Evolutionary conservation across 352 stramenopile genomes (phyloP).

Genomic region (Phytophthora niederhauseri): DNA sequence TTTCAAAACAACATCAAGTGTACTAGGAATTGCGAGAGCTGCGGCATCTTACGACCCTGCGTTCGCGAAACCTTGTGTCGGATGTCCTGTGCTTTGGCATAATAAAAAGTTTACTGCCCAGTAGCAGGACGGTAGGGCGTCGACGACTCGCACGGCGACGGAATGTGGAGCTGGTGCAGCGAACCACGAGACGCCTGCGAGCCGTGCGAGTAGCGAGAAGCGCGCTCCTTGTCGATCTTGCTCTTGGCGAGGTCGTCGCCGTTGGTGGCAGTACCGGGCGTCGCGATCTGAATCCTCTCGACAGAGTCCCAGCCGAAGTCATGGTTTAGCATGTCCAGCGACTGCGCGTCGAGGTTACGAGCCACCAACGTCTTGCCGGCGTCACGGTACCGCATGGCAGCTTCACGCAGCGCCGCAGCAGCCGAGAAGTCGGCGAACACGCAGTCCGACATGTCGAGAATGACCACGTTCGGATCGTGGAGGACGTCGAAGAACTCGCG

Average conservation of each 20-base stretch:
- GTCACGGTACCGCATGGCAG: slow-evolving; percentile 70
- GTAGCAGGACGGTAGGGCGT: slow-evolving; percentile 26
- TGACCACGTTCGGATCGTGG: slow-evolving; percentile 64
- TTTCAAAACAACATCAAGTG: no score
- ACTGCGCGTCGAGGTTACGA: slow-evolving; percentile 63
- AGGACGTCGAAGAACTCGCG: slow-evolving; percentile 77
- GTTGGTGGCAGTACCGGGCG: slow-evolving; percentile 15
- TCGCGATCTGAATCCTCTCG: slow-evolving; percentile 42
- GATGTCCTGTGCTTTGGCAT: not conserved
- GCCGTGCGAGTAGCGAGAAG: slow-evolving; percentile 24
- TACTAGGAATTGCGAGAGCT: no score
- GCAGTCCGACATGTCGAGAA: slow-evolving; percentile 80
- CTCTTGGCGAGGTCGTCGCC: slow-evolving; percentile 30
- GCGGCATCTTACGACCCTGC: no score
- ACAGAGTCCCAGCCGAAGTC: slow-evolving; percentile 60
- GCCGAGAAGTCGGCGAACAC: slow-evolving; percentile 88
- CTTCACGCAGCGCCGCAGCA: slow-evolving; percentile 78
- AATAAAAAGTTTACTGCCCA: slow-evolving; percentile 20
- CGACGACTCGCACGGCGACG: slow-evolving; percentile 27
- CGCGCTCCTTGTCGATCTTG: slow-evolving; percentile 32
- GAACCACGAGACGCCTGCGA: slow-evolving; percentile 24
- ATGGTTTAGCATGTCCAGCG: slow-evolving; percentile 58
- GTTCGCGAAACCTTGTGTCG: not conserved
- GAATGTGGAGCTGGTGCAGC: slow-evolving; percentile 37
- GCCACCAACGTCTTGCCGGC: slow-evolving; percentile 77